Conservation (phyloP, 164 flowering plant genomes). For the Vitis amurensis region DNA sequence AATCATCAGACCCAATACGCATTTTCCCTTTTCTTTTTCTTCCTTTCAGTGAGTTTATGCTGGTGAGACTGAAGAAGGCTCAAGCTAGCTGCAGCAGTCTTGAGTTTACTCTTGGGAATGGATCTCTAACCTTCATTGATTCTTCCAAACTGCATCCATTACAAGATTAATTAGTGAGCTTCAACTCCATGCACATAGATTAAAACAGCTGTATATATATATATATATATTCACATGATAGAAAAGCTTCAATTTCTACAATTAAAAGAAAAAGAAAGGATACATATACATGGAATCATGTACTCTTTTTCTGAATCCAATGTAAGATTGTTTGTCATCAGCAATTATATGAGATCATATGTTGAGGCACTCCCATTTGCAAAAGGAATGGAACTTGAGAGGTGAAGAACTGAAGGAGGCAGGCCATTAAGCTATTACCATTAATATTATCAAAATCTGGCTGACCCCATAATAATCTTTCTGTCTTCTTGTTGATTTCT, state of each 20-base stretch:
- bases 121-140: slow-evolving; percentile 2
- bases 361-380: slow-evolving; percentile 1
- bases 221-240: too few relatives aligned
- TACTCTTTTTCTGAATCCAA: not conserved
- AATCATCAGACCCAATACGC: too few relatives aligned
- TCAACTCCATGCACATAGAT: not conserved
- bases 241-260: too few relatives aligned
- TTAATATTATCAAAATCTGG: not conserved
- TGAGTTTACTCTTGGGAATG: not conserved
- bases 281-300: too few relatives aligned
- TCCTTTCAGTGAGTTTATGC: not conserved
- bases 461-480: too few relatives aligned
- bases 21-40: too few relatives aligned
- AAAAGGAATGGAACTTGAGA: not conserved
- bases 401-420: too few relatives aligned
- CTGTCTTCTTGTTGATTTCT: too few relatives aligned
- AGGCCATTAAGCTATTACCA: not conserved
- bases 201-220: too few relatives aligned
- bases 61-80: slow-evolving; percentile 8
- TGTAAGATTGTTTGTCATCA: slow-evolving; percentile 10
- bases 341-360: slow-evolving; percentile 4
- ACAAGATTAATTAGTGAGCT: not conserved
- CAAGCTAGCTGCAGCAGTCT: slow-evolving; percentile 5
- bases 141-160: slow-evolving; percentile 7
- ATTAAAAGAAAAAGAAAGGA: too few relatives aligned